Evolutionary conservation across 176 grass and related monocot species (phyloP).

Genomic region (Zea mays): DNA sequence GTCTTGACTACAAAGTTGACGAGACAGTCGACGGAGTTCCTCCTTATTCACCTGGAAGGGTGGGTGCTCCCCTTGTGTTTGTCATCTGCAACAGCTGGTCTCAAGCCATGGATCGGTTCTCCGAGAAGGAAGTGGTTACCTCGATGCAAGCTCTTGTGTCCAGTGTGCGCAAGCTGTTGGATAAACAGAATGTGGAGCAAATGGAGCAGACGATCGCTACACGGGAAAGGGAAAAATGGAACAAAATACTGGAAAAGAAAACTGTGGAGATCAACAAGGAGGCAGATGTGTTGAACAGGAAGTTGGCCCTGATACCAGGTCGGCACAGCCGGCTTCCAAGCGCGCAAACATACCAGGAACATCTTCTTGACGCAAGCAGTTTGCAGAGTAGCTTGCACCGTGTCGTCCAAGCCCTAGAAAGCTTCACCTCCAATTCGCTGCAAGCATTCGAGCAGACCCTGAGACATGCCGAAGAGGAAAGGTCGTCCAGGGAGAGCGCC

Average conservation of each 20-base stretch:
- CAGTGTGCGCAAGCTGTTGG: conserved; percentile 52
- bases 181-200: conserved; percentile 54
- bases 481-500: conserved; percentile 36
- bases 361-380: conserved; percentile 45
- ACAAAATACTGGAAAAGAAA: conserved; percentile 63
- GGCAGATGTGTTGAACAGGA: conserved; percentile 66
- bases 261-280: conserved; percentile 73
- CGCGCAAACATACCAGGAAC: conserved; percentile 30
- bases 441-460: conserved; percentile 55
- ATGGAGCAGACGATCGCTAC: conserved; percentile 44
- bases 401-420: conserved; percentile 55
- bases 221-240: conserved; percentile 70
- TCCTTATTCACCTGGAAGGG: conserved; percentile 70
- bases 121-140: conserved; percentile 62
- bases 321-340: conserved; percentile 45
- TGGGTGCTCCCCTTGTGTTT: conserved; percentile 77
- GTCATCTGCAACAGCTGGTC: conserved; percentile 84
- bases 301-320: conserved; percentile 68
- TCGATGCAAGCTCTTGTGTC: conserved; percentile 62
- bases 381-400: conserved; percentile 57
- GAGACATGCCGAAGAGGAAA: conserved; percentile 57
- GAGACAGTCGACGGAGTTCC: conserved; percentile 55
- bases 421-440: conserved; percentile 49
- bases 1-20: conserved; percentile 62
- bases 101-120: conserved; percentile 70